A percentile compares a stretch with the other conserved stretches of the same genome.
These are phyloP conservation scores for Ustulina deusta DNA, from an alignment of 2,329 filamentous ascomycete species.

Conservation along the genomic window DNA sequence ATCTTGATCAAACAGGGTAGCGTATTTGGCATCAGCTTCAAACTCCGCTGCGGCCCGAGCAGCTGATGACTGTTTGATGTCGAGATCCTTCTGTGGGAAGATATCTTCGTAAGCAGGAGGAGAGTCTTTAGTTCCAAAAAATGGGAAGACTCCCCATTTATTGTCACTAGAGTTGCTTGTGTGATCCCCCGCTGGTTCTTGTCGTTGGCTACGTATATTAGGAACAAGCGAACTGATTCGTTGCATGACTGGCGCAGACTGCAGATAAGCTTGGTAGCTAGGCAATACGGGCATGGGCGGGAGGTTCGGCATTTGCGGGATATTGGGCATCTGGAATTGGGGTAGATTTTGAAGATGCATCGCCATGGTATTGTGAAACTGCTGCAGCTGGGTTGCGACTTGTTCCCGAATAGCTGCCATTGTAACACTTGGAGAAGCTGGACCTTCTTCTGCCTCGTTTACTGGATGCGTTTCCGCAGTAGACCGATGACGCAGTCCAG, in stretches of 20 bases:
- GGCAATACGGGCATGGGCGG: slow-evolving; percentile 73
- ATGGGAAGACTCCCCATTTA: slow-evolving; percentile 76
- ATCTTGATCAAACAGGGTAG: slow-evolving; percentile 62
- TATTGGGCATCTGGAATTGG: slow-evolving; percentile 72
- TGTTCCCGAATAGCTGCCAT: slow-evolving; percentile 80
- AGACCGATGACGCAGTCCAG: slow-evolving; percentile 40
- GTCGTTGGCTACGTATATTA: slow-evolving; percentile 66
- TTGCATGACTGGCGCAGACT: slow-evolving; percentile 72
- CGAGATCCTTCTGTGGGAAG: slow-evolving; percentile 69
- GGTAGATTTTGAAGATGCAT: slow-evolving; percentile 74
- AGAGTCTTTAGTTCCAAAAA: slow-evolving; percentile 60
- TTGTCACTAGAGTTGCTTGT: slow-evolving; percentile 61
- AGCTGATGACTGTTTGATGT: slow-evolving; percentile 70
- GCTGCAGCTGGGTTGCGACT: slow-evolving; percentile 77
- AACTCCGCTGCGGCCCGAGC: slow-evolving; percentile 68
- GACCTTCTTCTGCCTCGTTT: slow-evolving; percentile 52
- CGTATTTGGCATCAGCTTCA: slow-evolving; percentile 69
- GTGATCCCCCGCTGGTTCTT: slow-evolving; percentile 59
- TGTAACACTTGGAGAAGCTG: slow-evolving; percentile 70
- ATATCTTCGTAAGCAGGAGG: slow-evolving; percentile 85
- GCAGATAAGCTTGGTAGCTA: slow-evolving; percentile 77
- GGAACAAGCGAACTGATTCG: slow-evolving; percentile 79
- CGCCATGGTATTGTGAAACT: slow-evolving; percentile 78
- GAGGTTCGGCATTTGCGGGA: slow-evolving; percentile 69
- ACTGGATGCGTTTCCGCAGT: slow-evolving; percentile 41